Evolutionary conservation across 176 grass and related monocot species (phyloP).

Genomic region (Eleusine indica): DNA sequence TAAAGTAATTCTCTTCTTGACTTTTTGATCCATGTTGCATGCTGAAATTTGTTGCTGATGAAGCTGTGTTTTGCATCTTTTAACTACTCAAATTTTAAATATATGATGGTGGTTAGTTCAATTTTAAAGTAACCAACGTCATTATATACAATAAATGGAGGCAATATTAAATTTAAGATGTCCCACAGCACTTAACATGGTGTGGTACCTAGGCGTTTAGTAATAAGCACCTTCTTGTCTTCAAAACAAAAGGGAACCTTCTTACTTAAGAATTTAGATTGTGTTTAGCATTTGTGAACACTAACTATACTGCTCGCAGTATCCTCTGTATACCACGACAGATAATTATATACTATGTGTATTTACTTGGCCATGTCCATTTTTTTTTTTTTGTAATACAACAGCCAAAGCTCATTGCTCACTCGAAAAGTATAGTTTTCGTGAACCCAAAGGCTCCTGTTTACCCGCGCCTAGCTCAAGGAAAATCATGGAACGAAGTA

Average conservation of each 20-base stretch:
- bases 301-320: not conserved
- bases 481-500: conserved; percentile 91
- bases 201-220: not conserved
- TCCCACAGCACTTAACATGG: not conserved
- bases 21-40: not conserved
- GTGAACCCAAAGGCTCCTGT: conserved; percentile 86
- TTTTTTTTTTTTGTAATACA: conserved; percentile 23
- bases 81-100: not conserved
- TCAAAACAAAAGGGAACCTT: not conserved
- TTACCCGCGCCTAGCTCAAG: conserved; percentile 79
- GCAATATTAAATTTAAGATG: not conserved
- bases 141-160: not conserved
- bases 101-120: not conserved
- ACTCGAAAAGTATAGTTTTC: conserved; percentile 66
- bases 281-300: not conserved
- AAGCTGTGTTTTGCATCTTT: not conserved
- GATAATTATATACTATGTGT: conserved; percentile 16
- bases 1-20: not conserved
- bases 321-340: not conserved
- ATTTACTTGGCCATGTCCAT: conserved; percentile 27
- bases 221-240: not conserved
- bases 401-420: conserved; percentile 75
- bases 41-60: not conserved
- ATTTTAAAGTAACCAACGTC: not conserved
- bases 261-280: not conserved